Conservation (phyloP, 2,329 filamentous ascomycete genomes). For the Juglanconis oblonga region DNA sequence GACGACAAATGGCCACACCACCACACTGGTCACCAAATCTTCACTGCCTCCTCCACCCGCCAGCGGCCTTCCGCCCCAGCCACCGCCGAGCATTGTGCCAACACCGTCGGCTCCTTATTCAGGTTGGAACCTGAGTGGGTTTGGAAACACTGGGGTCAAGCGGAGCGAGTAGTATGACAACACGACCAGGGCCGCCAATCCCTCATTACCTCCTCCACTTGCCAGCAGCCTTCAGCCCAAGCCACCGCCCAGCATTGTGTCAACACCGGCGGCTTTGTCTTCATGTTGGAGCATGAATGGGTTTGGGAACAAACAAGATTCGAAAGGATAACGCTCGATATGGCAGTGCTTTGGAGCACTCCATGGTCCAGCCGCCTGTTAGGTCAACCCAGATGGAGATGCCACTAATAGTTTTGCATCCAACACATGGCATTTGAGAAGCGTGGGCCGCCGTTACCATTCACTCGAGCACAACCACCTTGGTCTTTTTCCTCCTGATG, state of each 20-base stretch:
- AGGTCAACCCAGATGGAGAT: too few species aligned
- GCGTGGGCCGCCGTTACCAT: background rate
- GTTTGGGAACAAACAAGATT: too few species aligned
- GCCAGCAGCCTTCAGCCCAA: background rate
- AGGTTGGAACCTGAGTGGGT: slow-evolving; percentile 38
- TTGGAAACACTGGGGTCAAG: slow-evolving; percentile 38
- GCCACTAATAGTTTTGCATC: too few species aligned
- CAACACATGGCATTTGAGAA: background rate
- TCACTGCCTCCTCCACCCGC: slow-evolving; percentile 24
- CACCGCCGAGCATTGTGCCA: slow-evolving; percentile 28
- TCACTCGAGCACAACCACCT: background rate
- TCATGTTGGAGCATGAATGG: too few species aligned
- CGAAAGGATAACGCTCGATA: background rate
- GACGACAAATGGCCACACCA: slow-evolving; percentile 23
- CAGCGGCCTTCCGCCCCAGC: slow-evolving; percentile 33
- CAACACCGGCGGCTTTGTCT: too few species aligned
- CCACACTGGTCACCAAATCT: slow-evolving; percentile 15
- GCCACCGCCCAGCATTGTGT: too few species aligned
- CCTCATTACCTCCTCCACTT: background rate
- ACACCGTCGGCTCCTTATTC: slow-evolving; percentile 31
- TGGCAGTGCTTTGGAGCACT: background rate
- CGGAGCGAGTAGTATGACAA: slow-evolving; percentile 9
- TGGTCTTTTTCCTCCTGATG: background rate
- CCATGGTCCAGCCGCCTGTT: background rate
- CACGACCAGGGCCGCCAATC: too few species aligned